Conservation (phyloP, 23 red algal genomes). For the Agarophyton chilense region DNA sequence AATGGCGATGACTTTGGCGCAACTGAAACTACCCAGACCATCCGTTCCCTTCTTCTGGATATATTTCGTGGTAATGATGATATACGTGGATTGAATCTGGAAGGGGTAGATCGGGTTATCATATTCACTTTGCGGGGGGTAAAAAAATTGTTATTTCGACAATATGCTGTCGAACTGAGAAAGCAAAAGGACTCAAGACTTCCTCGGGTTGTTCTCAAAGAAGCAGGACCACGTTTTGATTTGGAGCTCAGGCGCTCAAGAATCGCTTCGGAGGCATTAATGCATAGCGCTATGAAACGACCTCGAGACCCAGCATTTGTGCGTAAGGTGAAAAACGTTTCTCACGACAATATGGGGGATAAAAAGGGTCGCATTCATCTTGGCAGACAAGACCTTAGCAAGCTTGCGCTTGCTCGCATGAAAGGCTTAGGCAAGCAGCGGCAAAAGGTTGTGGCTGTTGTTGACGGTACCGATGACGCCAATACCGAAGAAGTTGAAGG, state of each 20-base stretch:
- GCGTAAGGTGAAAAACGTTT: constrained; percentile 74
- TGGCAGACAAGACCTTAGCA: constrained; percentile 69
- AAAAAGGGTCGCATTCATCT: constrained; percentile 84
- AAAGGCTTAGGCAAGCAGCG: constrained; percentile 70
- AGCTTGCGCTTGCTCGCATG: constrained; percentile 61
- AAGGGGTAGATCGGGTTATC: constrained; percentile 86
- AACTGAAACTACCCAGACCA: neutral
- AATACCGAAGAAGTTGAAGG: neutral
- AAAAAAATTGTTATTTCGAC: constrained; percentile 61
- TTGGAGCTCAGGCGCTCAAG: constrained; percentile 69
- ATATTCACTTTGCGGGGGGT: constrained; percentile 68
- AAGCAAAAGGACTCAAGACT: constrained; percentile 58
- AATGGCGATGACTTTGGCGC: constrained; percentile 67
- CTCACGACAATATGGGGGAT: constrained; percentile 71
- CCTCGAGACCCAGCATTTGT: constrained; percentile 29
- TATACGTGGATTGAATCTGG: constrained; percentile 57
- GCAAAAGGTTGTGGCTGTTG: neutral
- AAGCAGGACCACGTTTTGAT: constrained; percentile 81
- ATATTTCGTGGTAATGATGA: constrained; percentile 83
- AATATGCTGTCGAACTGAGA: constrained; percentile 80
- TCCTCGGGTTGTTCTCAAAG: constrained; percentile 68
- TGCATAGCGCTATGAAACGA: constrained; percentile 61
- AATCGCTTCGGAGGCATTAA: constrained; percentile 78
- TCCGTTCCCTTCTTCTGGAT: constrained; percentile 71
- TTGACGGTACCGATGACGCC: neutral